Evolutionary conservation across 2,329 filamentous ascomycete species (phyloP).

Genomic region (Alternaria gansuensis): DNA sequence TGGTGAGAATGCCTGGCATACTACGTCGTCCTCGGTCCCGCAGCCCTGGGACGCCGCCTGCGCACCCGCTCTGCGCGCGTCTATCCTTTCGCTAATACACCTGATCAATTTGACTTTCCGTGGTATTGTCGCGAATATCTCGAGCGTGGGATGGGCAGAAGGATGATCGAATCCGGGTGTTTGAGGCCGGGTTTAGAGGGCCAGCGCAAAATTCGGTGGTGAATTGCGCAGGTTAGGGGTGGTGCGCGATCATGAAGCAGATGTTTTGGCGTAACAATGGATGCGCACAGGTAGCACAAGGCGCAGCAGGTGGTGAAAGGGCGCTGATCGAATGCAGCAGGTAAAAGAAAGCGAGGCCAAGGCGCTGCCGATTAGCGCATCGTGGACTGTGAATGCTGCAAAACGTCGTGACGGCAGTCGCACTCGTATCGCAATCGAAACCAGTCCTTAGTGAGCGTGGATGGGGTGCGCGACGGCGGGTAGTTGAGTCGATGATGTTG

Average conservation of each 20-base stretch:
- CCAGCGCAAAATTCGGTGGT: conserved; percentile 1
- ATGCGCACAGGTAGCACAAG: conserved; percentile 15
- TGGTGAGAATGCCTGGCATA: conserved; percentile 61
- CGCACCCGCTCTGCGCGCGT: conserved; percentile 31
- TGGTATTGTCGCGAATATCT: conserved; percentile 1
- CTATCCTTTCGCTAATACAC: not conserved
- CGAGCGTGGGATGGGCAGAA: not conserved
- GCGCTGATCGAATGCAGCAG: conserved; percentile 19
- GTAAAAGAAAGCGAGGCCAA: conserved; percentile 20
- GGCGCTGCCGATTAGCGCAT: conserved; percentile 16
- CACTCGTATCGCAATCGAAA: conserved; percentile 14
- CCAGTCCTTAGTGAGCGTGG: conserved; percentile 1
- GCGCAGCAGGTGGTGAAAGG: conserved; percentile 21
- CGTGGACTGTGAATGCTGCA: conserved; percentile 15
- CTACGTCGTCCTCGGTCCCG: conserved; percentile 45
- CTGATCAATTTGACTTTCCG: not conserved
- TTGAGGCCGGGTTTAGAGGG: not conserved
- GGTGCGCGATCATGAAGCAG: not conserved
- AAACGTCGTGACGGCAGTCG: conserved; percentile 22
- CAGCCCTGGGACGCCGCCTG: conserved; percentile 45
- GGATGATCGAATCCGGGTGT: not conserved
- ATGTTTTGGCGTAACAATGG: conserved; percentile 9
- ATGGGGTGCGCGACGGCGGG: conserved; percentile 20
- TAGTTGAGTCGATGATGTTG: conserved; percentile 15
- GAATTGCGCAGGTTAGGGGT: conserved; percentile 8